Conservation (phyloP, 2,329 filamentous ascomycete species). For the Talaromyces pinophilus region DNA sequence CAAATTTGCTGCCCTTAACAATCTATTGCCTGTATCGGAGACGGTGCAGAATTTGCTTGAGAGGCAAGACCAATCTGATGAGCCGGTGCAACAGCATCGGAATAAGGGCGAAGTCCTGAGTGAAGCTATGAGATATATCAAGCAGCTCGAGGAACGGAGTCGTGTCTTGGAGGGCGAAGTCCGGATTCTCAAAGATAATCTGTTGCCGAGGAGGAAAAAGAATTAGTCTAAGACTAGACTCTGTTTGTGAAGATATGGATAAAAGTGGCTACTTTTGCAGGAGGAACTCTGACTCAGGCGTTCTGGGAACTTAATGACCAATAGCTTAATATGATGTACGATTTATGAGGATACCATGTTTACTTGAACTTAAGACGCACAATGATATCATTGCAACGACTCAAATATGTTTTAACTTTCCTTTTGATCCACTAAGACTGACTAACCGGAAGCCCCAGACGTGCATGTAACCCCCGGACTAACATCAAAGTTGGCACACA, state of each 20-base stretch:
- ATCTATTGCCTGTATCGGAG: conserved; percentile 7
- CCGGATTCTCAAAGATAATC: conserved; percentile 16
- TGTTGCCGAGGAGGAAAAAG: conserved; percentile 10
- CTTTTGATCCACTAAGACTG: neutral
- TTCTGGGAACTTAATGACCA: neutral
- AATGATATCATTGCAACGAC: neutral
- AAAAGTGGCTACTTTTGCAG: conserved; percentile 8
- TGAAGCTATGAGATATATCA: conserved; percentile 19
- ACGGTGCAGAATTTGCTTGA: conserved; percentile 10
- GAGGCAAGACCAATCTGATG: neutral
- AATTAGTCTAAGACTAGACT: neutral
- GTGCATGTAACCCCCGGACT: conserved; percentile 37
- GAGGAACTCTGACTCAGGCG: neutral
- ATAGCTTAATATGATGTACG: conserved; percentile 7
- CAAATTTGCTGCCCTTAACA: conserved; percentile 14
- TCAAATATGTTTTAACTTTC: neutral
- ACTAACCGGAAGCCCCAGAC: conserved; percentile 38
- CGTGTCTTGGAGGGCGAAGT: conserved; percentile 12
- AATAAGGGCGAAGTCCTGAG: conserved; percentile 11
- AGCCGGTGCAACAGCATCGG: conserved; percentile 10
- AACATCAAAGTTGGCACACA: conserved; percentile 39
- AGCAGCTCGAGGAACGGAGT: conserved; percentile 13
- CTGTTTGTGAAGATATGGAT: neutral
- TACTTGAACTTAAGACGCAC: neutral
- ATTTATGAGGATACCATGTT: neutral